Evolutionary conservation across 139 green algal species (phyloP).

Genomic region (Coelastrella sp.): DNA sequence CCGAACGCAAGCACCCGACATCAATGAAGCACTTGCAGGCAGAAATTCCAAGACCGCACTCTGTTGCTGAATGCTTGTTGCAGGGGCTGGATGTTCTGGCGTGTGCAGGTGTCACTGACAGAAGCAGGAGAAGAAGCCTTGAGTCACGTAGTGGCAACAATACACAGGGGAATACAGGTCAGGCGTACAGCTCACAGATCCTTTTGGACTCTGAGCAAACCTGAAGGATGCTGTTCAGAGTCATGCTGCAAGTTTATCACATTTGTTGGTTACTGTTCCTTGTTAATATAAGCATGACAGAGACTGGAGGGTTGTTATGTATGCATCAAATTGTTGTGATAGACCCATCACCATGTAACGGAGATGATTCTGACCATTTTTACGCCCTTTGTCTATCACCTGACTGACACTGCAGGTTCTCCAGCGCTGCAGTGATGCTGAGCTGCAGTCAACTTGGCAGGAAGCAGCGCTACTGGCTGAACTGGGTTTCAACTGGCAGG

Average conservation of each 20-base stretch:
- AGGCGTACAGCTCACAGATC: not conserved
- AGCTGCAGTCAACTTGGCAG: slow-evolving; percentile 6
- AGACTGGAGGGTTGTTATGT: no score
- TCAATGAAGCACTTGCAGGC: not conserved
- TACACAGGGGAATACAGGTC: slow-evolving; percentile 49
- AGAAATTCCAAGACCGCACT: not conserved
- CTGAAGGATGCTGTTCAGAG: no score
- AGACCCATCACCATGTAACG: no score
- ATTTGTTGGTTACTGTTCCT: no score
- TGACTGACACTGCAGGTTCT: slow-evolving; percentile 5
- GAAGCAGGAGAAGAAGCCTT: slow-evolving; percentile 42
- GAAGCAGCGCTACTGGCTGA: slow-evolving; percentile 42
- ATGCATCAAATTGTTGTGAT: no score
- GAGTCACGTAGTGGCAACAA: slow-evolving; percentile 44
- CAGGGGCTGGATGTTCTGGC: slow-evolving; percentile 65
- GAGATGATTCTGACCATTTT: not conserved
- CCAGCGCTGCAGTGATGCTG: slow-evolving; percentile 4
- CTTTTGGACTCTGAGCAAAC: no score
- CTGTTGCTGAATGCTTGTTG: not conserved
- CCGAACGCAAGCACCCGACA: not conserved
- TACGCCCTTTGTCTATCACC: not conserved
- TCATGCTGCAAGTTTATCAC: no score
- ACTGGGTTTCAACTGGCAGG: slow-evolving; percentile 53
- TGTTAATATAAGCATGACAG: no score
- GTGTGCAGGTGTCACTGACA: slow-evolving; percentile 56